phyloP scores from a whole-genome alignment of 495 filamentous ascomycete species.

The Xylaria nigripes region DNA sequence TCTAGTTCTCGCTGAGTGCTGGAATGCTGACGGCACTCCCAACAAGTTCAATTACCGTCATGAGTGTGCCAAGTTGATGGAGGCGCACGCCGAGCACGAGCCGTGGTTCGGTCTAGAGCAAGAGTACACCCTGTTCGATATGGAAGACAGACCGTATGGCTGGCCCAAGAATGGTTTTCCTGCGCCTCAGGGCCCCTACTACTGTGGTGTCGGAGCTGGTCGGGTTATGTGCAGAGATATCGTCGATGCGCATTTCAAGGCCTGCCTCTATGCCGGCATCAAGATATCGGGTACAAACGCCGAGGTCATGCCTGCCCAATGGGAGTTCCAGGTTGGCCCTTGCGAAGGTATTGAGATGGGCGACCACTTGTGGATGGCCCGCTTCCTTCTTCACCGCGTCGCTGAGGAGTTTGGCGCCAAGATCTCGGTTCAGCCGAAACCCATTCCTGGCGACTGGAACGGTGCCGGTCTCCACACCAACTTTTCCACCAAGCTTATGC shows the following conservation, averaged over 20 bases:
- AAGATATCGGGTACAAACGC: conserved; percentile 98
- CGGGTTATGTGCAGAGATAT: conserved; percentile 98
- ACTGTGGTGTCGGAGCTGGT: conserved; percentile 96
- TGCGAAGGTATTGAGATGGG: conserved; percentile 89
- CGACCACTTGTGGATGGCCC: conserved; percentile 95
- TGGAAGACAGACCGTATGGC: conserved; percentile 80
- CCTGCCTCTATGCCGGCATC: conserved; percentile 84
- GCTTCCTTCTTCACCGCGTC: conserved; percentile 92
- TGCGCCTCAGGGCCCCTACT: conserved; percentile 93
- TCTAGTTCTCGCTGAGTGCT: conserved; percentile 90
- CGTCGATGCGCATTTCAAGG: conserved; percentile 97
- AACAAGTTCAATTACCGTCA: conserved; percentile 99
- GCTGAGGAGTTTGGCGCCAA: conserved; percentile 95
- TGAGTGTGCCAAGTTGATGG: conserved; percentile 80
- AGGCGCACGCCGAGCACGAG: conserved; percentile 68
- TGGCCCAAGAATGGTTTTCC: conserved; percentile 97
- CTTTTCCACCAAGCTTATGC: conserved; percentile 81
- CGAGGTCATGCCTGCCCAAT: conserved; percentile 97
- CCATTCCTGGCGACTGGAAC: conserved; percentile 99
- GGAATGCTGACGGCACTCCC: conserved; percentile 90
- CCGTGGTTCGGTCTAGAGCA: conserved; percentile 99
- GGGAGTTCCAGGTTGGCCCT: conserved; percentile 98
- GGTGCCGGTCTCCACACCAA: conserved; percentile 93
- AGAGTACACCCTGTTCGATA: conserved; percentile 87
- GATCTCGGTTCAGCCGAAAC: conserved; percentile 96